Conservation (phyloP, 805 yeast genomes). For the Blastobotrys muscicola region DNA sequence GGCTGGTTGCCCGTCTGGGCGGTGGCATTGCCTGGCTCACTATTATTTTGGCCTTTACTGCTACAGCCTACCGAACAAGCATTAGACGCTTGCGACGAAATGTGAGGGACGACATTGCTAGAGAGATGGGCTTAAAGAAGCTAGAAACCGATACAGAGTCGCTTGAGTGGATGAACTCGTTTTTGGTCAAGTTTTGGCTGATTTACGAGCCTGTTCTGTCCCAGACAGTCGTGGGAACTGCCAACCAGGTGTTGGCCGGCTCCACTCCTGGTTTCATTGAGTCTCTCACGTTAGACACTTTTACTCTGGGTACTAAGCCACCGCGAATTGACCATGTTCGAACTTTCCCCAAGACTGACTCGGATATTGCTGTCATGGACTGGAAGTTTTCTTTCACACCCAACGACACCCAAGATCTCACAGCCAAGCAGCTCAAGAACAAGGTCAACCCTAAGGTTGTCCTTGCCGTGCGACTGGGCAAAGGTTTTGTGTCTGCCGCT, state of each 20-base stretch:
- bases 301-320: constrained; percentile 92
- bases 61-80: constrained; percentile 73
- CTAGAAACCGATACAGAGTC: constrained; percentile 88
- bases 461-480: constrained; percentile 64
- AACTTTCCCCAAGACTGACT: constrained; percentile 80
- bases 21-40: constrained; percentile 77
- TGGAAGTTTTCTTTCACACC: constrained; percentile 93
- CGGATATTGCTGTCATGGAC: constrained; percentile 95
- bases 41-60: constrained; percentile 50
- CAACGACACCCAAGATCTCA: constrained; percentile 75
- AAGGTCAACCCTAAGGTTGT: constrained; percentile 74
- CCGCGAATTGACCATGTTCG: constrained; percentile 87
- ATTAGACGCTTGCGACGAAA: constrained; percentile 66
- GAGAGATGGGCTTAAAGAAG: constrained; percentile 70
- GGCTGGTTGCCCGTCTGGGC: constrained; percentile 67
- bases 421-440: constrained; percentile 74
- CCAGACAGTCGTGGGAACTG: constrained; percentile 76
- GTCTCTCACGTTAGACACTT: constrained; percentile 73
- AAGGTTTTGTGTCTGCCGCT: constrained; percentile 55
- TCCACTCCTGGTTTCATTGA: constrained; percentile 81
- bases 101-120: constrained; percentile 71
- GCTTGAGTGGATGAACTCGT: constrained; percentile 90
- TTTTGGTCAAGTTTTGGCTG: constrained; percentile 87
- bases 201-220: constrained; percentile 83
- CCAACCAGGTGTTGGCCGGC: constrained; percentile 71